These are phyloP conservation scores for Sarocladiaceae sp. DNA, from an alignment of 2,329 filamentous ascomycete species.

Conservation along the genomic window DNA sequence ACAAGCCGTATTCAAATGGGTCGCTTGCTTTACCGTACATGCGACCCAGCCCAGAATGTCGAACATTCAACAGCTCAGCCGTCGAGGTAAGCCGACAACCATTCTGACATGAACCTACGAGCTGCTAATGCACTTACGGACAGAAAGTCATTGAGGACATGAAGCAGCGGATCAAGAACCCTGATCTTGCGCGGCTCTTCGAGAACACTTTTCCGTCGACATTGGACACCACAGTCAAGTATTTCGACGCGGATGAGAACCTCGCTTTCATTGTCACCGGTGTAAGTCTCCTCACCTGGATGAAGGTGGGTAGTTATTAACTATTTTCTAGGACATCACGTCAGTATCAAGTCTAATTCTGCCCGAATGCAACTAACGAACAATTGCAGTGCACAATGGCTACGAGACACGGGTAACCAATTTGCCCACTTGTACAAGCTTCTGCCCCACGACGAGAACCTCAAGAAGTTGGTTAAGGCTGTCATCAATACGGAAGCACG, in stretches of 20 bases:
- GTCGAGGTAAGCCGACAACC: conserved; percentile 8
- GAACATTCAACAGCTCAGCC: conserved; percentile 60
- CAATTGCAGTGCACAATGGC: conserved; percentile 90
- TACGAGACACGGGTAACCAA: conserved; percentile 82
- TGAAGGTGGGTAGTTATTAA: conserved; percentile 26
- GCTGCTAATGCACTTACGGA: too few relatives aligned
- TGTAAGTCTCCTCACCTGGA: conserved; percentile 37
- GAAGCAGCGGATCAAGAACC: conserved; percentile 38
- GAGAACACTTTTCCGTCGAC: conserved; percentile 72
- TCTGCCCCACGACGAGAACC: conserved; percentile 35
- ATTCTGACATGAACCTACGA: too few relatives aligned
- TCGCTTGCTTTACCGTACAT: conserved; percentile 74
- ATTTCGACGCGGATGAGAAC: conserved; percentile 20
- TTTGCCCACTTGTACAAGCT: conserved; percentile 69
- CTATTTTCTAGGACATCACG: conserved; percentile 61
- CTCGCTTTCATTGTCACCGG: conserved; percentile 81
- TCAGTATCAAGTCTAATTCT: too few relatives aligned
- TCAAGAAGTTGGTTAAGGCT: conserved; percentile 67
- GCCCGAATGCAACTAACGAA: neutral
- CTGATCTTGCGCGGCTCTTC: conserved; percentile 69
- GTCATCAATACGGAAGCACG: conserved; percentile 73
- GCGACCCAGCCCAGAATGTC: conserved; percentile 69
- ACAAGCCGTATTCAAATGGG: conserved; percentile 73
- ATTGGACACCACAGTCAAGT: conserved; percentile 67
- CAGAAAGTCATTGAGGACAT: conserved; percentile 36